phyloP scores from a whole-genome alignment of 1,284 basidiomycete species.

The Leccinum insigne region DNA sequence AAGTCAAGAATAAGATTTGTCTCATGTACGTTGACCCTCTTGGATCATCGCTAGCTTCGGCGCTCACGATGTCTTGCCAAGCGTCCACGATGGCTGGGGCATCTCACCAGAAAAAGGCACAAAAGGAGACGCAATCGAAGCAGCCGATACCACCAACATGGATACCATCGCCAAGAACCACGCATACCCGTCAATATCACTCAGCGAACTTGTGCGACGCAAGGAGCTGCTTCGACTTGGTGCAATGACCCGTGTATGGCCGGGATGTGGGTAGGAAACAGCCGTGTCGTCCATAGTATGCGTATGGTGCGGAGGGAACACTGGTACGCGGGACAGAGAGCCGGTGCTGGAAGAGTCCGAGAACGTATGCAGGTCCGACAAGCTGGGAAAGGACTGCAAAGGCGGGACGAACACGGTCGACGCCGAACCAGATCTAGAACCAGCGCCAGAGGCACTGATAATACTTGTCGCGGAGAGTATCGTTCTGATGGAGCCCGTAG shows the following conservation, averaged over 20 bases:
- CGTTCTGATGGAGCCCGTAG: slow-evolving; percentile 70
- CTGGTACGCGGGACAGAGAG: slow-evolving; percentile 35
- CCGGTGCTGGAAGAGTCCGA: slow-evolving; percentile 43
- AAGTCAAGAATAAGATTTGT: slow-evolving; percentile 87
- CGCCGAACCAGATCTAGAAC: slow-evolving; percentile 46
- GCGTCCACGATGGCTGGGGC: slow-evolving; percentile 96
- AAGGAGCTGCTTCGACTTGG: slow-evolving; percentile 60
- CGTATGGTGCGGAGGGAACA: slow-evolving; percentile 33
- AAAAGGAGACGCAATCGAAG: slow-evolving; percentile 87
- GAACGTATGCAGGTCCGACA: slow-evolving; percentile 53
- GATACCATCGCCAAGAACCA: slow-evolving; percentile 54
- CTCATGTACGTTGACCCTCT: slow-evolving; percentile 63
- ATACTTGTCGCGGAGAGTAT: slow-evolving; percentile 55
- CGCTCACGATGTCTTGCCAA: slow-evolving; percentile 31
- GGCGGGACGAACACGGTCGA: slow-evolving; percentile 75
- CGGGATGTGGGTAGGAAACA: slow-evolving; percentile 63
- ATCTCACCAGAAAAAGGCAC: slow-evolving; percentile 63
- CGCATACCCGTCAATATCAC: slow-evolving; percentile 57
- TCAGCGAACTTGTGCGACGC: slow-evolving; percentile 72
- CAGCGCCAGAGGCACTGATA: slow-evolving; percentile 26
- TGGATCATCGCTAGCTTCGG: not conserved
- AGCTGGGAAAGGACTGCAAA: slow-evolving; percentile 52
- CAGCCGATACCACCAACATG: slow-evolving; percentile 85
- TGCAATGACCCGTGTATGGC: slow-evolving; percentile 64
- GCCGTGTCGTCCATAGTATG: slow-evolving; percentile 70